Conservation (phyloP, 2,329 filamentous ascomycete genomes). For the Cordyceps tenuipes region DNA sequence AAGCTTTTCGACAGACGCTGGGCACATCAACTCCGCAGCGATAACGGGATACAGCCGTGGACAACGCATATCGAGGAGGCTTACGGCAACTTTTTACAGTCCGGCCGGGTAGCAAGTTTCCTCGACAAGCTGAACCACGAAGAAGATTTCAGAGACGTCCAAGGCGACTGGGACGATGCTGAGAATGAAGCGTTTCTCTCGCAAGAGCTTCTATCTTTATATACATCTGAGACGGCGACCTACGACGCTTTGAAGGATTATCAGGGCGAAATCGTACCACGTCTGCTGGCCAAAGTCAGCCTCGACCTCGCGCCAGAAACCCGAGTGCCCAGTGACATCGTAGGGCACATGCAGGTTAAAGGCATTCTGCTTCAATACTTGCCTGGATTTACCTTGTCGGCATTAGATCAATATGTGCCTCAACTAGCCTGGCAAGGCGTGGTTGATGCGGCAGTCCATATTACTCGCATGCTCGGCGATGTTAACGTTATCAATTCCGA, state of each 20-base stretch:
- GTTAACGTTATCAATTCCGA: constrained; percentile 19
- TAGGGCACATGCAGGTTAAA: constrained; percentile 10
- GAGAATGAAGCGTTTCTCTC: constrained; percentile 16
- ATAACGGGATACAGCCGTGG: background rate
- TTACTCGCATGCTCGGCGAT: constrained; percentile 17
- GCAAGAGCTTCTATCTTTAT: constrained; percentile 2
- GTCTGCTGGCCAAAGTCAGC: constrained; percentile 12
- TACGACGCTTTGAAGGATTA: constrained; percentile 13
- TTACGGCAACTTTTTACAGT: constrained; percentile 2
- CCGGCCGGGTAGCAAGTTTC: background rate
- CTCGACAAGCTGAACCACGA: background rate
- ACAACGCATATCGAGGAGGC: background rate
- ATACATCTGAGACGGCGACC: constrained; percentile 14
- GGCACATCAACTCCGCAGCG: background rate
- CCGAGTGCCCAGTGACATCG: background rate
- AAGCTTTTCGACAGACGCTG: background rate
- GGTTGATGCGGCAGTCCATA: constrained; percentile 16
- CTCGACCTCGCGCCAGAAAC: constrained; percentile 4
- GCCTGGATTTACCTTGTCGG: constrained; percentile 13
- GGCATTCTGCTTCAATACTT: constrained; percentile 18
- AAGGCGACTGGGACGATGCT: constrained; percentile 14
- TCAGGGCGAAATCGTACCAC: constrained; percentile 17
- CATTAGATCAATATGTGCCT: constrained; percentile 3
- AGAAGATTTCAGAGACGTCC: constrained; percentile 5
- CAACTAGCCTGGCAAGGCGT: constrained; percentile 14